phyloP scores from a whole-genome alignment of 352 stramenopile genomes.

The Pythium dissotocum region DNA sequence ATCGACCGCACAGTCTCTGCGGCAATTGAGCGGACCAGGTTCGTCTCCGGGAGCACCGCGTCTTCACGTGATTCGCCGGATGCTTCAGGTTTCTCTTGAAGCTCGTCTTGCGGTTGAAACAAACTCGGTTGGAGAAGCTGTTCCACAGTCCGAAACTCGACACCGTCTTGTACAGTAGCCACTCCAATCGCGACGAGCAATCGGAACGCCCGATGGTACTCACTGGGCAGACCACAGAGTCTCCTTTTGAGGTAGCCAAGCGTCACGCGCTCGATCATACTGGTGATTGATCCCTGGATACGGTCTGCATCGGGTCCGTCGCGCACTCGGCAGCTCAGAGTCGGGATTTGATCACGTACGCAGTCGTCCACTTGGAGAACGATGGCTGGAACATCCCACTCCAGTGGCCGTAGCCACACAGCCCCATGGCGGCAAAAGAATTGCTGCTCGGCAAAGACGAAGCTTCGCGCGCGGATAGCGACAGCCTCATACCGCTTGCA shows the following conservation, averaged over 20 bases:
- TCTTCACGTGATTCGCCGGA: not conserved
- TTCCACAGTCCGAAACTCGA: not conserved
- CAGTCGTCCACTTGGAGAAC: conserved; percentile 12
- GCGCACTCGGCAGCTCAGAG: not conserved
- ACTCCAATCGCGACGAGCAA: not conserved
- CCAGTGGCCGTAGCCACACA: not conserved
- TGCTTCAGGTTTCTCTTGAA: not conserved
- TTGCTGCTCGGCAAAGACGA: conserved; percentile 4
- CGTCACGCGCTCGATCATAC: conserved; percentile 8
- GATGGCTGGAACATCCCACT: conserved; percentile 8
- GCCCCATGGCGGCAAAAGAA: conserved; percentile 1
- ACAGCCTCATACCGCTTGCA: conserved; percentile 1
- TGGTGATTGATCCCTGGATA: conserved; percentile 3
- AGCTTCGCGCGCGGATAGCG: not conserved
- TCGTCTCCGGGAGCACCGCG: too few species aligned
- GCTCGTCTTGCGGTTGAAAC: not conserved
- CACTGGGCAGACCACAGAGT: conserved; percentile 1
- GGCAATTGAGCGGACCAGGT: not conserved
- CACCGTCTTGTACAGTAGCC: not conserved
- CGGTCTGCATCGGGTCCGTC: not conserved
- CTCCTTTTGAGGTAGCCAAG: not conserved
- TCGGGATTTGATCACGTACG: not conserved
- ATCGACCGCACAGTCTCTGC: conserved; percentile 1
- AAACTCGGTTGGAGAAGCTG: not conserved
- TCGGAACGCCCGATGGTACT: conserved; percentile 4